A percentile compares a stretch with the other conserved stretches of the same genome.
Conservation (phyloP, 208 protist genomes). For the Wallacemonas sp. region DNA sequence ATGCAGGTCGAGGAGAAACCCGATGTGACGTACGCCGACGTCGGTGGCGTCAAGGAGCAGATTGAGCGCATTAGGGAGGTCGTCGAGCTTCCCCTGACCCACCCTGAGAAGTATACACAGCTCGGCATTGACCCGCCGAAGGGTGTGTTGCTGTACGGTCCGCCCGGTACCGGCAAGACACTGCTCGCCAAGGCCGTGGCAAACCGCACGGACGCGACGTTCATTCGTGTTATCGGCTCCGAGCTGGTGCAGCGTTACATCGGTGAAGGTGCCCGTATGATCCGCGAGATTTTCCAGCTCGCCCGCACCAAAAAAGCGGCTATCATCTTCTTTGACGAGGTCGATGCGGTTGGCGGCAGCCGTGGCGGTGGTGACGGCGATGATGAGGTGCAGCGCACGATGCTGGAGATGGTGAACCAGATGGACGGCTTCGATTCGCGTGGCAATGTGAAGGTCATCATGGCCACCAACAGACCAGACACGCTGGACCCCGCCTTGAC, state of each 20-base stretch:
- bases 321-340: constrained; percentile 99
- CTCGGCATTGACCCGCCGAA: constrained; percentile 99
- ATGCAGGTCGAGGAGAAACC: constrained; percentile 99
- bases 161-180: constrained; percentile 99
- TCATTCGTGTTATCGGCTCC: constrained; percentile 99
- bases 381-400: constrained; percentile 99
- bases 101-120: constrained; percentile 98
- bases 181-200: constrained; percentile 99
- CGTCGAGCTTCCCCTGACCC: constrained; percentile 99
- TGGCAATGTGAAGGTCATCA: constrained; percentile 99
- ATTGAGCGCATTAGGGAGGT: constrained; percentile 99
- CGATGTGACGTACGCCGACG: constrained; percentile 99
- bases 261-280: constrained; percentile 99
- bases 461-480: constrained; percentile 99
- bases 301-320: constrained; percentile 99
- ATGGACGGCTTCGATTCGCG: constrained; percentile 99
- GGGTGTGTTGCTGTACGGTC: constrained; percentile 99
- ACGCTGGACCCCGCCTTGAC: constrained; percentile 99
- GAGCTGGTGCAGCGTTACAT: constrained; percentile 99
- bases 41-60: constrained; percentile 99
- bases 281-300: constrained; percentile 99
- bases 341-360: constrained; percentile 98
- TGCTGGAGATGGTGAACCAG: constrained; percentile 99
- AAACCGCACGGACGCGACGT: constrained; percentile 99
- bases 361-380: constrained; percentile 93